Percentiles rank a stretch among this genome's conserved stretches.
Conservation (phyloP, 2,329 filamentous ascomycete genomes). For the Xenosphaeropsis pyriputrescens region DNA sequence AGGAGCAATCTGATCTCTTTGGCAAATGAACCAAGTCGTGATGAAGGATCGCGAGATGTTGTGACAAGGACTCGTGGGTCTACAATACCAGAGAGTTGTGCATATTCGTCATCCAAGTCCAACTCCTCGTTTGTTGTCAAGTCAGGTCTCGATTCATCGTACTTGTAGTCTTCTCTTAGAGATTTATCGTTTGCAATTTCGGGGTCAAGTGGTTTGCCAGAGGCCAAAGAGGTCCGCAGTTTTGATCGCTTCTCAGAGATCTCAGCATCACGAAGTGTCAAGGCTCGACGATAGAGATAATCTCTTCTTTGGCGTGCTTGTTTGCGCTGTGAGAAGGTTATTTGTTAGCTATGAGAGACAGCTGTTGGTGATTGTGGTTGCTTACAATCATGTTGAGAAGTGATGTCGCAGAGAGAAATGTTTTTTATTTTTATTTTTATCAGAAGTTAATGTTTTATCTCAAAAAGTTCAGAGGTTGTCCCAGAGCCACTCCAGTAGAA, state of each 20-base stretch:
- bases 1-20: slow-evolving; percentile 80
- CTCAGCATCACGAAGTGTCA: slow-evolving; percentile 80
- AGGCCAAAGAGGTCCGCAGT: slow-evolving; percentile 72
- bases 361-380: background rate
- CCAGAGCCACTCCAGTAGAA: too few species aligned
- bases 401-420: background rate
- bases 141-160: slow-evolving; percentile 71
- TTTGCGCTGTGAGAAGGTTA: slow-evolving; percentile 32
- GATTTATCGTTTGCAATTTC: slow-evolving; percentile 75
- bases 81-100: slow-evolving; percentile 76
- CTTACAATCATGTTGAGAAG: slow-evolving; percentile 13
- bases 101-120: slow-evolving; percentile 80
- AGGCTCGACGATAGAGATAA: slow-evolving; percentile 81
- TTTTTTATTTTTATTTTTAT: too few species aligned
- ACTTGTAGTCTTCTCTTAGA: slow-evolving; percentile 79
- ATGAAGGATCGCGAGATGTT: slow-evolving; percentile 77
- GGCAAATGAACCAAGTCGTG: slow-evolving; percentile 73
- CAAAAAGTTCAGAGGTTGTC: too few species aligned
- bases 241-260: slow-evolving; percentile 85
- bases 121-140: slow-evolving; percentile 52
- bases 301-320: slow-evolving; percentile 69
- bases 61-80: slow-evolving; percentile 84
- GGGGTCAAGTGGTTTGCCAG: slow-evolving; percentile 73
- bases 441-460: too few species aligned
- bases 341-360: background rate